Evolutionary conservation across 805 yeast species (phyloP).

Genomic region (Debaryomyces maramus): DNA sequence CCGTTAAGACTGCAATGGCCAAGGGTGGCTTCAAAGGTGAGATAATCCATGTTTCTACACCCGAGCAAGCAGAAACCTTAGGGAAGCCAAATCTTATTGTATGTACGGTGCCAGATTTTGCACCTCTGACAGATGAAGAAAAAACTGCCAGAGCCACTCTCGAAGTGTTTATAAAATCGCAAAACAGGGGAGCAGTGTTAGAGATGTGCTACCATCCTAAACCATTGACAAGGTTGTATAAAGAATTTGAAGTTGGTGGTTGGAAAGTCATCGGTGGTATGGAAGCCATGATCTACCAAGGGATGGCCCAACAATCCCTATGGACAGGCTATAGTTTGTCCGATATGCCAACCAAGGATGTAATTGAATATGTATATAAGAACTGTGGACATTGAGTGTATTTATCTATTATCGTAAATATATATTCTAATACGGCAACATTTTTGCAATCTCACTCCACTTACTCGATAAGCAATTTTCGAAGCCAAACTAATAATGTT

Average conservation of each 20-base stretch:
- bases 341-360: conserved; percentile 25
- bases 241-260: conserved; percentile 19
- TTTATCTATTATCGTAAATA: background rate
- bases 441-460: too few relatives aligned
- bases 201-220: conserved; percentile 38
- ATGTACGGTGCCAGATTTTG: conserved; percentile 30
- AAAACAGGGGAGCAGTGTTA: conserved; percentile 23
- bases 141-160: conserved; percentile 23
- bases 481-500: too few relatives aligned
- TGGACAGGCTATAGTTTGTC: conserved; percentile 29
- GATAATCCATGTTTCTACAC: conserved; percentile 24
- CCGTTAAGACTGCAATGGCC: conserved; percentile 18
- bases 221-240: conserved; percentile 23
- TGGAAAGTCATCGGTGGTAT: conserved; percentile 33
- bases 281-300: conserved; percentile 33
- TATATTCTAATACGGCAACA: too few relatives aligned
- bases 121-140: conserved; percentile 24
- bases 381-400: background rate
- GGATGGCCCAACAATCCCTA: conserved; percentile 28
- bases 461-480: too few relatives aligned
- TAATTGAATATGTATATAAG: conserved; percentile 17
- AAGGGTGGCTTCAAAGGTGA: conserved; percentile 23
- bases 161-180: conserved; percentile 22
- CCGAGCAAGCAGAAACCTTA: conserved; percentile 20
- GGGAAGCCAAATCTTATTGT: conserved; percentile 24